phyloP scores from a whole-genome alignment of 805 yeast genomes.

The Metschnikowia bowlesiae region DNA sequence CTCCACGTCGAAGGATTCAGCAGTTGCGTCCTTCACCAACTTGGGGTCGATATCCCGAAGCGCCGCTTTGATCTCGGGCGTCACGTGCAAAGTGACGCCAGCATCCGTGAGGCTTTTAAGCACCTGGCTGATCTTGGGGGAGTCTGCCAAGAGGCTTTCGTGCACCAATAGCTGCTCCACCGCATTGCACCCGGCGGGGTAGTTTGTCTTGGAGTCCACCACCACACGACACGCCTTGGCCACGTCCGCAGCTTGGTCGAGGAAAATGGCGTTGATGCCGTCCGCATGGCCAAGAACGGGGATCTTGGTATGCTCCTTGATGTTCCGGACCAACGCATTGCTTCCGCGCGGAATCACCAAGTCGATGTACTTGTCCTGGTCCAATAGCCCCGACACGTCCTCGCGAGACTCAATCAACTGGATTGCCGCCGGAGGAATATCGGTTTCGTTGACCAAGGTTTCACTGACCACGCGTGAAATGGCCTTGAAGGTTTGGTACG shows the following conservation, averaged over 20 bases:
- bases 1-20: slow-evolving; percentile 76
- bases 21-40: slow-evolving; percentile 46
- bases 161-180: slow-evolving; percentile 79
- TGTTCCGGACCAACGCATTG: slow-evolving; percentile 80
- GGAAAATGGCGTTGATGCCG: slow-evolving; percentile 87
- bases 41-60: slow-evolving; percentile 19
- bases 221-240: slow-evolving; percentile 71
- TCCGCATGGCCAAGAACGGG: slow-evolving; percentile 99
- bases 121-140: slow-evolving; percentile 20
- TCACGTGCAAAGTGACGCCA: slow-evolving; percentile 71
- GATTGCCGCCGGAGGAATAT: slow-evolving; percentile 75
- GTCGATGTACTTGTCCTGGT: slow-evolving; percentile 86
- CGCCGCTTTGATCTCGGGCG: slow-evolving; percentile 43
- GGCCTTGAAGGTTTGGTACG: slow-evolving; percentile 74
- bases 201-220: slow-evolving; percentile 88
- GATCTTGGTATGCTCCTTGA: slow-evolving; percentile 83
- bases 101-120: slow-evolving; percentile 47
- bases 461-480: slow-evolving; percentile 69
- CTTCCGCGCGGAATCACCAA: slow-evolving; percentile 98
- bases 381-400: slow-evolving; percentile 78
- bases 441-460: slow-evolving; percentile 54
- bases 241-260: slow-evolving; percentile 74
- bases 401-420: slow-evolving; percentile 87
- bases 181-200: slow-evolving; percentile 99
- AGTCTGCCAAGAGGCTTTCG: slow-evolving; percentile 30